Base-by-base conservation (phyloP, 2,329 filamentous ascomycete species). In the Phialocephala sp. region DNA sequence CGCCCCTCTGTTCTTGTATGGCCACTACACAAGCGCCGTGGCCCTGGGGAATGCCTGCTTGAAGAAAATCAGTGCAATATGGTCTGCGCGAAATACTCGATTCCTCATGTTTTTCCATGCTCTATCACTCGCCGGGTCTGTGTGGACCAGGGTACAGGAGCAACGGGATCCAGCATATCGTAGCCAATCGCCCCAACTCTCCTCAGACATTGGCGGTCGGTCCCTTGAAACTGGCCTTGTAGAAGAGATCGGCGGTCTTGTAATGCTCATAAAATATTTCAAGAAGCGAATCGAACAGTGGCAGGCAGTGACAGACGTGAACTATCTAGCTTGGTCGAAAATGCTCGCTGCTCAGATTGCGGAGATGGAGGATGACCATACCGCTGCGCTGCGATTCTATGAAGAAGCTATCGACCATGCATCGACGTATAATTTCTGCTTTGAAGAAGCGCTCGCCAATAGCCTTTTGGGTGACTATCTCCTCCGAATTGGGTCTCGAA, bases 381-480 rank as follows among this genome's bases (percentile, higher is more conserved):
- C 85, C 2, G 74, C 77, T 8, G 87, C 89, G 9, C 81, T 93
- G 27, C 80, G 80, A 35, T 80, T 84, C 52, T 94, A 92, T 72
- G 91, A 94, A 74, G 82, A 86, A 67, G 87, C 89, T 6, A 79
- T 93, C 65, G 90, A 93, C 71, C 90, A 93, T 71, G 86, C 89
- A 12, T 83, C 90, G n/a, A 82, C 90, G 63, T 84, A 91, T 69
- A 83, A 83, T 52, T 89, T 91, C 68, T 74, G 84, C 2, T 84
- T 93, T 59, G 91, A 94, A 67, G 89, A 93, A 75, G 91, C 89
- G 0, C 81, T 93, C 1, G 86, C 87, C 15, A 89, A 90, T 73
- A 91, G 91, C 73, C 80, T 93, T 37, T 90, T 93, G 80, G 90
- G 87, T 1, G 89, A 89, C 8, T 88, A 87, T 74, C 86, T 92